A percentile compares a stretch with the other conserved stretches of the same genome.
Conservation (phyloP, 1,284 basidiomycete species). For the Marasmius fiardii region DNA sequence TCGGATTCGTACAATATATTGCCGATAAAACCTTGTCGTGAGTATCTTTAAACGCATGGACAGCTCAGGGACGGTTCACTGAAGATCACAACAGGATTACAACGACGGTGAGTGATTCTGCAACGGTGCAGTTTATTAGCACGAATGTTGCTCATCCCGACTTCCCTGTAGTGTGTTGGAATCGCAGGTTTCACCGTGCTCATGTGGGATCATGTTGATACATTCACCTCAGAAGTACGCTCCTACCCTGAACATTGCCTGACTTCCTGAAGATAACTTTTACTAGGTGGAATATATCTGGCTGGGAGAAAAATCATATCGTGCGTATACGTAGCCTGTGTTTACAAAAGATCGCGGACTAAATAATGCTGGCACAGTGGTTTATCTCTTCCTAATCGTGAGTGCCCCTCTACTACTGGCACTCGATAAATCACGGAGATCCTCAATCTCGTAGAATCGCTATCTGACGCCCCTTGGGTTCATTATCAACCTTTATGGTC, state of each 20-base stretch:
- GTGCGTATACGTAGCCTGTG: neutral
- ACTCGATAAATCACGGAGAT: neutral
- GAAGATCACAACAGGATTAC: too few relatives aligned
- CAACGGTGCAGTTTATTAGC: too few relatives aligned
- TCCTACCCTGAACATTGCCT: neutral
- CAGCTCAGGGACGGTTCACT: too few relatives aligned
- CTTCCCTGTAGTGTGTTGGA: constrained; percentile 14
- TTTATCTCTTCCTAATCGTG: constrained; percentile 3
- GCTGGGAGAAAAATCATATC: neutral
- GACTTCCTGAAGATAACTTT: neutral
- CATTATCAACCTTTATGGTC: constrained; percentile 39
- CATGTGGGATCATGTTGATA: constrained; percentile 2
- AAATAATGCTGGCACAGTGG: neutral
- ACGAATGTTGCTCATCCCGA: neutral
- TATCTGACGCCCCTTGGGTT: constrained; percentile 43
- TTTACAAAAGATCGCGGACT: neutral
- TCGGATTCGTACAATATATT: too few relatives aligned
- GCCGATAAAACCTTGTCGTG: too few relatives aligned
- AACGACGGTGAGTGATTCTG: too few relatives aligned
- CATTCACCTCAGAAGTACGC: neutral
- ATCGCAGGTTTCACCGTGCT: constrained; percentile 22
- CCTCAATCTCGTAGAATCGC: constrained; percentile 27
- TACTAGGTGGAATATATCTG: neutral
- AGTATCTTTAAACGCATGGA: too few relatives aligned
- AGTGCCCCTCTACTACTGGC: constrained; percentile 16